phyloP scores from a whole-genome alignment of 164 flowering plant species.

The Annona cherimola region DNA sequence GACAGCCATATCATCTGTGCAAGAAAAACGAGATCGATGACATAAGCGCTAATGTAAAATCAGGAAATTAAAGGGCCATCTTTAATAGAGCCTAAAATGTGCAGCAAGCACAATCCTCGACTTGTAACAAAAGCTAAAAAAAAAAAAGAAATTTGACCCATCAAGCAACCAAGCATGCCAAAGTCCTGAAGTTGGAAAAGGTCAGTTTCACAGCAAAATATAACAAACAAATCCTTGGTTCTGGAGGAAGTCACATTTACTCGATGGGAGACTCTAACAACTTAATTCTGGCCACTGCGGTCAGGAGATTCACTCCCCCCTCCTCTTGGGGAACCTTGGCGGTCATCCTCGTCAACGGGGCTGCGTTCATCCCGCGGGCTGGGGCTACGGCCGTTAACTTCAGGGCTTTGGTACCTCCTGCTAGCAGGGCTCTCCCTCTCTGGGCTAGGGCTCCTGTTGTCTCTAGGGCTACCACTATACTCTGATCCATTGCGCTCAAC shows the following conservation, averaged over 20 bases:
- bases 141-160: not conserved
- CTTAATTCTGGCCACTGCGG: slow-evolving; percentile 1
- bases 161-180: not conserved
- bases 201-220: too few species aligned
- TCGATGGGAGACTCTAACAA: not conserved
- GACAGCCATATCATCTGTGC: too few species aligned
- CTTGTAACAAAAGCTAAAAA: not conserved
- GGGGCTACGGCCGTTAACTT: slow-evolving; percentile 19
- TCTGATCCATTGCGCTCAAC: slow-evolving; percentile 40
- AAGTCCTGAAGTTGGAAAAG: too few species aligned
- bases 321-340: slow-evolving; percentile 6
- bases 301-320: slow-evolving; percentile 13
- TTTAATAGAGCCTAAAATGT: not conserved
- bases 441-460: slow-evolving; percentile 29
- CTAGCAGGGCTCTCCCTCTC: slow-evolving; percentile 27
- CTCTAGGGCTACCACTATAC: slow-evolving; percentile 49
- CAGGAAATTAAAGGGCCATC: too few species aligned
- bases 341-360: slow-evolving; percentile 14
- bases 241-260: too few species aligned
- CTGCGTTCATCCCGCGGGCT: slow-evolving; percentile 12
- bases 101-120: not conserved
- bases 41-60: too few species aligned
- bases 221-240: too few species aligned
- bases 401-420: slow-evolving; percentile 12
- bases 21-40: too few species aligned